Percentiles rank a stretch among this genome's conserved stretches.
Conservation (phyloP, 352 stramenopile species). For the Globisporangium uncinulatum region DNA sequence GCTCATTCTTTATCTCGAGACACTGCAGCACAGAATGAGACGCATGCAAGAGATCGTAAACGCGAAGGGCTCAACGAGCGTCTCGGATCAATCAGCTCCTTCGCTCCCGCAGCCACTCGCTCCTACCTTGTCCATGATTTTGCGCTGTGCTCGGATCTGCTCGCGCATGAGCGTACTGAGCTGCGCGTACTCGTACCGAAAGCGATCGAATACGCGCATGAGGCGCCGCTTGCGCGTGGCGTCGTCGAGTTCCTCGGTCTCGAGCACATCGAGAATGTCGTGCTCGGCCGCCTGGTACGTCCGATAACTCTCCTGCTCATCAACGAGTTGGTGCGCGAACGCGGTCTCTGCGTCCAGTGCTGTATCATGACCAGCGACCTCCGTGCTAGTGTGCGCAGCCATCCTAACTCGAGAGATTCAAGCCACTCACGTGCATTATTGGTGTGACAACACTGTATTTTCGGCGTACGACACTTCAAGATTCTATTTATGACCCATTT, state of each 20-base stretch:
- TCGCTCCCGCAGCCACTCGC: too few relatives aligned
- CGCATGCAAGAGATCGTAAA: background rate
- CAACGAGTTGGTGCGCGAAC: constrained; percentile 9
- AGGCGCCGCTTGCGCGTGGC: constrained; percentile 51
- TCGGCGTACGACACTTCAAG: too few relatives aligned
- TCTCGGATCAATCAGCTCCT: background rate
- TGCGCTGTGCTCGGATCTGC: constrained; percentile 39
- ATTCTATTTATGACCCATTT: too few relatives aligned
- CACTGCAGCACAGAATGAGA: constrained; percentile 19
- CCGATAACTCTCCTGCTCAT: constrained; percentile 23
- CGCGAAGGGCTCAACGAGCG: background rate
- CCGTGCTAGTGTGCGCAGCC: too few relatives aligned
- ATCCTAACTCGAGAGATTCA: too few relatives aligned
- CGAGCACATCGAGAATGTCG: constrained; percentile 43
- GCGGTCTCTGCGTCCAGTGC: background rate
- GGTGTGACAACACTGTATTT: too few relatives aligned
- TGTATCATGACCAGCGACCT: too few relatives aligned
- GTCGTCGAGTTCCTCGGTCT: constrained; percentile 39
- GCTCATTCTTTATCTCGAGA: constrained; percentile 63
- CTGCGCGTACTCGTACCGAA: constrained; percentile 55
- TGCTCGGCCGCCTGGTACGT: constrained; percentile 40
- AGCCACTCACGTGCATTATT: too few relatives aligned
- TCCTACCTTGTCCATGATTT: constrained; percentile 52
- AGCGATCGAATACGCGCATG: constrained; percentile 62
- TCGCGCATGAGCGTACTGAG: constrained; percentile 51